Conservation (phyloP, 495 filamentous ascomycete genomes). For the Sordaria brevicollis region DNA sequence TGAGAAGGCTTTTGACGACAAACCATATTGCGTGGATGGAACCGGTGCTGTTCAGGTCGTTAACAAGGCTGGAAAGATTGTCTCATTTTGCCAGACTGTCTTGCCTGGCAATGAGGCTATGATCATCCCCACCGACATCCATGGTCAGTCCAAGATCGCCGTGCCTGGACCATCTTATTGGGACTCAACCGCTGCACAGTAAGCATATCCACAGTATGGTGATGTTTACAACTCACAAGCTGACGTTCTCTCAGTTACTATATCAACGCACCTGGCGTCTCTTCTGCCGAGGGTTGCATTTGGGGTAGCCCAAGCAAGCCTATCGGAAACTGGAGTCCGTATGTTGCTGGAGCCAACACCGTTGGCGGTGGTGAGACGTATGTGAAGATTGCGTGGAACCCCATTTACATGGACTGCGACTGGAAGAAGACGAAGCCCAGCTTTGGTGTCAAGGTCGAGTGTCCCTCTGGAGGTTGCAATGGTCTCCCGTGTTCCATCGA, state of each 20-base stretch:
- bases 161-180: slow-evolving; percentile 66
- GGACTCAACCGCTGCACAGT: slow-evolving; percentile 67
- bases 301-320: slow-evolving; percentile 60
- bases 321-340: slow-evolving; percentile 72
- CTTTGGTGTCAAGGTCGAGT: slow-evolving; percentile 64
- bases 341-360: slow-evolving; percentile 69
- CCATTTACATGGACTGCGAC: slow-evolving; percentile 52
- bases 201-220: slow-evolving; percentile 11
- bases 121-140: slow-evolving; percentile 68
- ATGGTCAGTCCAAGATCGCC: slow-evolving; percentile 45
- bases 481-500: slow-evolving; percentile 69
- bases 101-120: slow-evolving; percentile 82
- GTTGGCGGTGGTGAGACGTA: slow-evolving; percentile 54
- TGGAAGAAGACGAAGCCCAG: slow-evolving; percentile 49
- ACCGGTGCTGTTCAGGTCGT: slow-evolving; percentile 51
- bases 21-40: slow-evolving; percentile 63
- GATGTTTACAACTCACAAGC: background rate
- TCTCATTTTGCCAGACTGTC: slow-evolving; percentile 77
- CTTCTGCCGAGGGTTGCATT: slow-evolving; percentile 49
- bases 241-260: slow-evolving; percentile 48
- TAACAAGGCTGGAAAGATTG: slow-evolving; percentile 50
- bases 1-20: slow-evolving; percentile 59
- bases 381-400: slow-evolving; percentile 73
- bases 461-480: slow-evolving; percentile 55
- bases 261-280: slow-evolving; percentile 64